These are phyloP conservation scores for Venturia asperata DNA, from an alignment of 2,329 filamentous ascomycete species.

Conservation along the genomic window DNA sequence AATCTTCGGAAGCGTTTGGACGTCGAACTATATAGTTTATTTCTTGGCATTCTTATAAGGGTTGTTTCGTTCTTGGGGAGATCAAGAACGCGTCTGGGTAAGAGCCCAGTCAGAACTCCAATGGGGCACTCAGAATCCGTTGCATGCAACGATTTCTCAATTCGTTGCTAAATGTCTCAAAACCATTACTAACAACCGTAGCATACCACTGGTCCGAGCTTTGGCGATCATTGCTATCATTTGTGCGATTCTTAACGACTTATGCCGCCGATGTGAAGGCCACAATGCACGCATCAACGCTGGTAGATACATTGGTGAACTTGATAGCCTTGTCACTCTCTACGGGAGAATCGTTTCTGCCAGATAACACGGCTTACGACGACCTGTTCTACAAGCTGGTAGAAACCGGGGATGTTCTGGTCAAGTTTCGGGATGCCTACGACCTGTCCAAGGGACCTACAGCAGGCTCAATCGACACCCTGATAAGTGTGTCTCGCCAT, in stretches of 20 bases:
- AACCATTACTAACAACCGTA: conserved; percentile 16
- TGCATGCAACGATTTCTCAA: background rate
- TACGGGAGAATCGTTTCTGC: conserved; percentile 82
- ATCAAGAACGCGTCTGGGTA: conserved; percentile 65
- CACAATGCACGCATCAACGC: conserved; percentile 59
- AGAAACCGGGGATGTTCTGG: conserved; percentile 75
- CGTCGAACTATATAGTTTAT: conserved; percentile 74
- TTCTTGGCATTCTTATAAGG: conserved; percentile 73
- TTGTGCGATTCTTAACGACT: conserved; percentile 83
- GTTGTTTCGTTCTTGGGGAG: conserved; percentile 78
- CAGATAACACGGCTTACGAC: conserved; percentile 80
- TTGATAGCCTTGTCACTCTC: conserved; percentile 78
- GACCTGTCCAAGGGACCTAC: conserved; percentile 31
- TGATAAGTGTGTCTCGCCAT: conserved; percentile 75
- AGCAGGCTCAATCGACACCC: conserved; percentile 62
- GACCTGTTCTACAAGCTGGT: conserved; percentile 98
- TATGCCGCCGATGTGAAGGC: conserved; percentile 72
- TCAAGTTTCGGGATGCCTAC: conserved; percentile 76
- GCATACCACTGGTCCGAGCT: conserved; percentile 92
- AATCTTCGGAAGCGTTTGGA: conserved; percentile 83
- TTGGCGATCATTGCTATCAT: conserved; percentile 79
- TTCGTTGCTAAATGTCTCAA: background rate
- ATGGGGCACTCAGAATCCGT: background rate
- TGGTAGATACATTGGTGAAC: conserved; percentile 73
- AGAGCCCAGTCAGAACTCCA: conserved; percentile 17